Conservation (phyloP, 2,329 filamentous ascomycete species). For the Alternaria hordeiaustralica region DNA sequence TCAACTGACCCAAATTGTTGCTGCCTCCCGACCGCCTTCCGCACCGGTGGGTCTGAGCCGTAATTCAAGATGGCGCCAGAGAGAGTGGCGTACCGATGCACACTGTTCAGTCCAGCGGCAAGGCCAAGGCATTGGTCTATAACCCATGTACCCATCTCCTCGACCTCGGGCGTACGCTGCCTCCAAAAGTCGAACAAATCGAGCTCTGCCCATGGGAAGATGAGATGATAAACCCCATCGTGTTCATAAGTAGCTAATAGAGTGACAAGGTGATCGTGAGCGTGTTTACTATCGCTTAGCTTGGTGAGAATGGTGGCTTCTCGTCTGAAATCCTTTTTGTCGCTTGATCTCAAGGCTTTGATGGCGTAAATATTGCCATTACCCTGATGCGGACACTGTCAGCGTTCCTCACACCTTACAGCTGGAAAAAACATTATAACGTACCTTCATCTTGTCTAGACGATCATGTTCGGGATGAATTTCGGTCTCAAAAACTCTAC, state of each 20-base stretch:
- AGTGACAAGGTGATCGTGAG: neutral
- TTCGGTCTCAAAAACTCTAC: neutral
- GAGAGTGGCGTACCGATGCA: constrained; percentile 4
- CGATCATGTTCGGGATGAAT: constrained; percentile 1
- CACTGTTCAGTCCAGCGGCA: constrained; percentile 3
- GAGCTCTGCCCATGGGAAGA: constrained; percentile 15
- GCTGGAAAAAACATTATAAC: too few relatives aligned
- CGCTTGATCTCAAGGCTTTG: neutral
- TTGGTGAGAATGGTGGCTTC: neutral
- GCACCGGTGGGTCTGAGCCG: neutral
- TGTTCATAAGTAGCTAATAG: constrained; percentile 3
- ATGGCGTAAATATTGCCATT: neutral
- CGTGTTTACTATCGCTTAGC: neutral
- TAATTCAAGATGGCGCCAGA: neutral
- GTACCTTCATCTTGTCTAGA: neutral
- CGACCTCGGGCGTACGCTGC: neutral
- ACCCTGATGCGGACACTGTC: too few relatives aligned
- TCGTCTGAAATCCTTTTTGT: neutral
- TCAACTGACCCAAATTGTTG: neutral
- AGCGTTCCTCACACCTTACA: too few relatives aligned
- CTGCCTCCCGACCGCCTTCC: too few relatives aligned
- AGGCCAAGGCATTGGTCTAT: constrained; percentile 10
- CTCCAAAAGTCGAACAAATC: constrained; percentile 8
- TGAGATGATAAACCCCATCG: neutral
- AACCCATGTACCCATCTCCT: neutral